Evolutionary conservation across 83 land plant genomes (phyloP).

Genomic region (Diphasiastrum complanatum): DNA sequence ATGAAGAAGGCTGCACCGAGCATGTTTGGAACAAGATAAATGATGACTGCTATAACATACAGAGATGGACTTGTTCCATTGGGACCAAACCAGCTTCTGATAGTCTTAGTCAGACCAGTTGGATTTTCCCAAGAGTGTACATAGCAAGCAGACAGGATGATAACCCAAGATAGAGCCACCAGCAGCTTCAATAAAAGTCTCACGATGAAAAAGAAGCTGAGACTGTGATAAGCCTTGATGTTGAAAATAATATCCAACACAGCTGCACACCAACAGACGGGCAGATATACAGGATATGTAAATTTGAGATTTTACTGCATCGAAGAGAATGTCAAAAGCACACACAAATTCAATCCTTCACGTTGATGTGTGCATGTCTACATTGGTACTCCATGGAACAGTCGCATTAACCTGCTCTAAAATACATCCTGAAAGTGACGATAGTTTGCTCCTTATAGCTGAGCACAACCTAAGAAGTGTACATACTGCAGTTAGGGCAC

Average conservation of each 20-base stretch:
- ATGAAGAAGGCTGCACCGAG: slow-evolving; percentile 55
- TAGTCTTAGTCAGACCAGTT: slow-evolving; percentile 28
- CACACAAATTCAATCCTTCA: not conserved
- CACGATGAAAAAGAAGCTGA: slow-evolving; percentile 55
- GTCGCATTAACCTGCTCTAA: no score
- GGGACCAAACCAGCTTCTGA: slow-evolving; percentile 45
- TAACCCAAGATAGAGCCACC: slow-evolving; percentile 66
- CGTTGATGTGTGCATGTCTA: no score
- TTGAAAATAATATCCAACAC: slow-evolving; percentile 66
- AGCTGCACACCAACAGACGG: slow-evolving; percentile 36
- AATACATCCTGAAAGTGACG: no score
- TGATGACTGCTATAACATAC: slow-evolving; percentile 57
- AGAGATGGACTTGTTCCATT: slow-evolving; percentile 61
- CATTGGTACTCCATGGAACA: no score
- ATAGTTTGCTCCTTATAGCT: no score
- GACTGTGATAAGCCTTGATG: slow-evolving; percentile 76
- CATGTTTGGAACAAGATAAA: slow-evolving; percentile 68
- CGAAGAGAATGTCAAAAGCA: not conserved
- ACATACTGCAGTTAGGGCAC: no score
- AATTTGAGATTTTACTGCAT: not conserved
- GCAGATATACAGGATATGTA: not conserved
- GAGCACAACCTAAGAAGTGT: no score
- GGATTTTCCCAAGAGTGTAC: slow-evolving; percentile 35
- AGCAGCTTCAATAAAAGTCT: slow-evolving; percentile 68
- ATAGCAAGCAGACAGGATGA: slow-evolving; percentile 58